Evolutionary conservation across 352 stramenopile species (phyloP), one percentile per base, ranked within the genome.

Genomic region (Saprolegnia parasitica): DNA sequence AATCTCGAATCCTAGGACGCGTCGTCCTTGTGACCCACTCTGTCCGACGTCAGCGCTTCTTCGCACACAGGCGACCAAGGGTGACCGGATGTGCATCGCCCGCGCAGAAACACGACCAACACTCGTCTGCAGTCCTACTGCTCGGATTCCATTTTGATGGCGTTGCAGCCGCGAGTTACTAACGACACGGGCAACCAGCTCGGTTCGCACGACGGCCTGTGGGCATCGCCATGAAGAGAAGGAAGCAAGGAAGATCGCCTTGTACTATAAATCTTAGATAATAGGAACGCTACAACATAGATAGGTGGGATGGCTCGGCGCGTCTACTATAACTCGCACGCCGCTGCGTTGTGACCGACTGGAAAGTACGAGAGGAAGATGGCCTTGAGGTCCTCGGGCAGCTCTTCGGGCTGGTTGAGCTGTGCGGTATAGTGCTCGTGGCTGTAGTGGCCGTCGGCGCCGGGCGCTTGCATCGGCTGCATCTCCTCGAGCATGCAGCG

Each of bases 301-400:
- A 49, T n/a, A 49, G 42, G 18, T 49, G 42, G 42, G 15, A 46
- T 46, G 39, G 42, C 18, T 1, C 13, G 42, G 29, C 29, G 29
- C 29, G 29, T 35, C 29, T 35, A 35, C 47, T 55, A 55, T 55
- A 55, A 55, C 35, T 60, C 13, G 35, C 13, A 60, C 35, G 52
- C 35, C 11, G 52, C 29, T 5, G 29, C 29, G 29, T 35, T 35
- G 29, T 60, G 52, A 24, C 35, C 52, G 13, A 60, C 35, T 16
- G 52, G 52, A 9, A 60, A 60, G 35, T 60, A 60, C n/a, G 52
- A 60, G 11, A 60, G 52, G 35, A 60, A 60, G 16, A 60, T 60
- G 13, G 52, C 52, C 35, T 60, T 60, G 35, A 60, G 52, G 35
- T 60, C 52, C 35, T 60, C 52, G 24, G 52, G 52, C 24, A 60